These are phyloP conservation scores for Alternaria metachromatica DNA, from an alignment of 2,329 filamentous ascomycete species.

Conservation along the genomic window DNA sequence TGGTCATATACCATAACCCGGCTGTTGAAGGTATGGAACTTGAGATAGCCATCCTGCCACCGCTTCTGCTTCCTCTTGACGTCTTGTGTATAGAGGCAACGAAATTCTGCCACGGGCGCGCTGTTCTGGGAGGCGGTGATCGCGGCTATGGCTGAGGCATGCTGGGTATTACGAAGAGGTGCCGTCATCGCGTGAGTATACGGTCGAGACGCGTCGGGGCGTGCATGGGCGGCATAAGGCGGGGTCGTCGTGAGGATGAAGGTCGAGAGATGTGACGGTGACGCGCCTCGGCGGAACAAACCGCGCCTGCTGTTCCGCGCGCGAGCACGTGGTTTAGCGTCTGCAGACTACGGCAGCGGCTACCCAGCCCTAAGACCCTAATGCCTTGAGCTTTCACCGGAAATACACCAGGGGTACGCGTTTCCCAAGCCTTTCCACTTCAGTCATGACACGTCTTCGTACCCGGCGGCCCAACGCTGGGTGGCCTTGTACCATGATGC, in stretches of 20 bases:
- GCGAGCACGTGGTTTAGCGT: constrained; percentile 19
- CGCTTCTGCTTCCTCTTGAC: constrained; percentile 85
- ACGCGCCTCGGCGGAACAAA: constrained; percentile 11
- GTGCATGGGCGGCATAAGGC: constrained; percentile 7
- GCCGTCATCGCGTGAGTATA: constrained; percentile 33
- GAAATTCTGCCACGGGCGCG: constrained; percentile 79
- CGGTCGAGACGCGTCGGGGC: constrained; percentile 15
- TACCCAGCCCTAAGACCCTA: neutral
- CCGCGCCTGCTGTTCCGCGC: constrained; percentile 11
- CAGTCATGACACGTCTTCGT: constrained; percentile 14
- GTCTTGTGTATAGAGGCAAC: constrained; percentile 87
- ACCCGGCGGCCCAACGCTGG: constrained; percentile 2
- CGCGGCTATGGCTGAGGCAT: constrained; percentile 23
- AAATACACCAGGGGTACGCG: constrained; percentile 1
- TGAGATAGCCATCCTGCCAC: constrained; percentile 91
- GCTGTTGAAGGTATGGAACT: constrained; percentile 90
- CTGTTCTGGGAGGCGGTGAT: constrained; percentile 66
- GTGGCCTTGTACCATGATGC: constrained; percentile 4
- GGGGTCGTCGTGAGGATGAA: constrained; percentile 6
- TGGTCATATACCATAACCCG: constrained; percentile 90
- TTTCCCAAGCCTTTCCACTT: constrained; percentile 3
- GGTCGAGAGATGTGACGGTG: constrained; percentile 8
- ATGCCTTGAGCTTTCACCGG: constrained; percentile 5
- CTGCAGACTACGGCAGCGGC: neutral
- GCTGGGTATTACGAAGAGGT: constrained; percentile 28